These are phyloP conservation scores for Abrus pulchellus DNA, from an alignment of 306 rosid genomes.

Conservation along the genomic window DNA sequence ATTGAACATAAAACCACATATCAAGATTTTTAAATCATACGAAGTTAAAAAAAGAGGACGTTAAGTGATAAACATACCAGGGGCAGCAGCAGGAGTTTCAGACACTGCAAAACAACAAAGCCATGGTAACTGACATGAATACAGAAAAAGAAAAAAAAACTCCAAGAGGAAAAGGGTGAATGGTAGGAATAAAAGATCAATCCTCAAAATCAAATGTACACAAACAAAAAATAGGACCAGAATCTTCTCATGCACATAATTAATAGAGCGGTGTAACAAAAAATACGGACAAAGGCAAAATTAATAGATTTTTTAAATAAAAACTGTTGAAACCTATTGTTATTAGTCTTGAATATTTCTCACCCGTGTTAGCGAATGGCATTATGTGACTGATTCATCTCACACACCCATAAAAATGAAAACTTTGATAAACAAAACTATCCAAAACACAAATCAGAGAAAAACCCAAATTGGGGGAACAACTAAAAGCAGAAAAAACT, in stretches of 20 bases:
- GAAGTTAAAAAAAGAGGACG: not conserved
- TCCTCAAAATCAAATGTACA: not conserved
- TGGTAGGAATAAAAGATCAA: constrained; percentile 20
- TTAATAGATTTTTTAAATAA: not conserved
- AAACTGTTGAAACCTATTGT: not conserved
- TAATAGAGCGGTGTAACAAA: not conserved
- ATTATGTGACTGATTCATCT: not conserved
- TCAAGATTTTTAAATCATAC: not conserved
- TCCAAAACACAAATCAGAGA: not conserved
- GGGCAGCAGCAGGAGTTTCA: constrained; percentile 65
- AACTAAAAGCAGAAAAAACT: constrained; percentile 13
- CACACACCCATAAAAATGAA: constrained; percentile 34
- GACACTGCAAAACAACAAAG: constrained; percentile 71
- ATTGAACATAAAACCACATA: not conserved
- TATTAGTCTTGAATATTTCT: not conserved
- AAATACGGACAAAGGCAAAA: not conserved
- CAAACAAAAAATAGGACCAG: not conserved
- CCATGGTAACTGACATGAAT: constrained; percentile 5
- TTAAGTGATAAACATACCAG: constrained; percentile 66
- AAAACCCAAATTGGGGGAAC: not conserved
- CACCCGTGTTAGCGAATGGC: not conserved
- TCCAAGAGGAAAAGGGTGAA: not conserved
- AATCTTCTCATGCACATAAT: not conserved
- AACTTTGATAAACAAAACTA: constrained; percentile 22
- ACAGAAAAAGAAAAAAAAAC: constrained; percentile 2